Evolutionary conservation across 768 basidiomycete genomes (phyloP).

Genomic region (Brasilioporus rufonigricans): DNA sequence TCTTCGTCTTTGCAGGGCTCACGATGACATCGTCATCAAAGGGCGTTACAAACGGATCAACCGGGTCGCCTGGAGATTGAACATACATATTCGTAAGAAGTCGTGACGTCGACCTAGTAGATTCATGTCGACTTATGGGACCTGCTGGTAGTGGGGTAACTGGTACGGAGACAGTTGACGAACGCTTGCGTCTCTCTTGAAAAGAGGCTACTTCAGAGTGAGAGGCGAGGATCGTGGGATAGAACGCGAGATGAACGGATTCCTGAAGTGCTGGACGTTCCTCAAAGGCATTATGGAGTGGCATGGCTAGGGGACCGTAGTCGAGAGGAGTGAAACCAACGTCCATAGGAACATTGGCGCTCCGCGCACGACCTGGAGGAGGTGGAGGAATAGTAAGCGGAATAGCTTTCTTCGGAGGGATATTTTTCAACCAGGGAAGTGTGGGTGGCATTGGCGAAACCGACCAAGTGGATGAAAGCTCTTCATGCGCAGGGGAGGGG

Average conservation of each 20-base stretch:
- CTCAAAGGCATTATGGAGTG: conserved; percentile 43
- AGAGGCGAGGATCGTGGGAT: conserved; percentile 17
- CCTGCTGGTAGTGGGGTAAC: conserved; percentile 12
- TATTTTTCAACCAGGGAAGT: conserved; percentile 25
- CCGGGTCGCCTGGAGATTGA: conserved; percentile 32
- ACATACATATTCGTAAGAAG: conserved; percentile 44
- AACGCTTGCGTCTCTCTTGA: conserved; percentile 20
- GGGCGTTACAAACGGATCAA: conserved; percentile 69
- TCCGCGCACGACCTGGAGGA: conserved; percentile 31
- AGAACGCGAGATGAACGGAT: conserved; percentile 13
- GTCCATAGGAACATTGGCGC: conserved; percentile 37
- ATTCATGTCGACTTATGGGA: conserved; percentile 18
- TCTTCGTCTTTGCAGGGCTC: conserved; percentile 36
- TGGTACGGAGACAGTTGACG: conserved; percentile 18
- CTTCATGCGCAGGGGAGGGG: conserved; percentile 24
- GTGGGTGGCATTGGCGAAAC: conserved; percentile 30
- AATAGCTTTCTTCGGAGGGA: conserved; percentile 27
- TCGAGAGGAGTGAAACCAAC: conserved; percentile 28
- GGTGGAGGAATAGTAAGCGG: conserved; percentile 36
- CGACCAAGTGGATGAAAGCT: conserved; percentile 32
- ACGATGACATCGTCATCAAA: conserved; percentile 69
- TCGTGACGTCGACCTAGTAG: conserved; percentile 40
- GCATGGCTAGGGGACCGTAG: conserved; percentile 34
- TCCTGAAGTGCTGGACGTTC: conserved; percentile 15
- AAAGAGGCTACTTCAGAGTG: conserved; percentile 7